A percentile compares a stretch with the other conserved stretches of the same genome.
Conservation (phyloP, 1,284 basidiomycete genomes). For the Irpex sp. region DNA sequence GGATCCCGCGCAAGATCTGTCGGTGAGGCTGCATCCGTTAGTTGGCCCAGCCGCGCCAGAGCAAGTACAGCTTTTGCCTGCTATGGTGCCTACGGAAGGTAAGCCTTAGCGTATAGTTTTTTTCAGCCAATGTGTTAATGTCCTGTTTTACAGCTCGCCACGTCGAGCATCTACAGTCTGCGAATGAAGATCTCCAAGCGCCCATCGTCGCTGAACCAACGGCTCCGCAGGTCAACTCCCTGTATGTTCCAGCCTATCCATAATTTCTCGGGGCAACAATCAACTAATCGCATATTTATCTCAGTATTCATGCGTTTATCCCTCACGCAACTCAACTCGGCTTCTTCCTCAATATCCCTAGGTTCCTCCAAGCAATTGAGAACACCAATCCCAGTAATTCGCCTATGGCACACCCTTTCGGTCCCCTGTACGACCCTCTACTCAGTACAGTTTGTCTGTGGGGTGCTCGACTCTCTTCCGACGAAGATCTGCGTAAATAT, state of each 20-base stretch:
- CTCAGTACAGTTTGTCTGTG: constrained; percentile 58
- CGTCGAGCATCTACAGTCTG: not conserved
- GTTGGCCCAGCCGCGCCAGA: not conserved
- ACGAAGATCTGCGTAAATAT: constrained; percentile 27
- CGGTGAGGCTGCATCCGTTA: constrained; percentile 27
- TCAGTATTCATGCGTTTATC: constrained; percentile 31
- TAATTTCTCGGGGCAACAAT: not conserved
- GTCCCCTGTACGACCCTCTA: constrained; percentile 52
- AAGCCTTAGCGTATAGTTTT: not conserved
- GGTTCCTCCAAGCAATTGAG: constrained; percentile 33
- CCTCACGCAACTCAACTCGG: constrained; percentile 30
- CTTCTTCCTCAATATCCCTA: constrained; percentile 51
- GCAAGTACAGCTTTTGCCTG: not conserved
- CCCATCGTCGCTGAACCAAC: constrained; percentile 4
- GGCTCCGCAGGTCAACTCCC: not conserved
- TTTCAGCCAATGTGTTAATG: not conserved
- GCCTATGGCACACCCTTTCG: not conserved
- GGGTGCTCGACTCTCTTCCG: constrained; percentile 48
- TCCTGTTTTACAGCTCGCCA: not conserved
- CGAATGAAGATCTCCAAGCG: not conserved
- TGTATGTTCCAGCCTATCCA: constrained; percentile 7
- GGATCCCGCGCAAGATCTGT: constrained; percentile 27
- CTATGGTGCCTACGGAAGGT: not conserved
- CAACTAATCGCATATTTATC: not conserved
- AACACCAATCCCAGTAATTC: not conserved